Percentiles rank a stretch among this genome's conserved stretches.
Evolutionary conservation across 2,329 filamentous ascomycete species (phyloP).

Genomic region (Aspergillus alliaceus): DNA sequence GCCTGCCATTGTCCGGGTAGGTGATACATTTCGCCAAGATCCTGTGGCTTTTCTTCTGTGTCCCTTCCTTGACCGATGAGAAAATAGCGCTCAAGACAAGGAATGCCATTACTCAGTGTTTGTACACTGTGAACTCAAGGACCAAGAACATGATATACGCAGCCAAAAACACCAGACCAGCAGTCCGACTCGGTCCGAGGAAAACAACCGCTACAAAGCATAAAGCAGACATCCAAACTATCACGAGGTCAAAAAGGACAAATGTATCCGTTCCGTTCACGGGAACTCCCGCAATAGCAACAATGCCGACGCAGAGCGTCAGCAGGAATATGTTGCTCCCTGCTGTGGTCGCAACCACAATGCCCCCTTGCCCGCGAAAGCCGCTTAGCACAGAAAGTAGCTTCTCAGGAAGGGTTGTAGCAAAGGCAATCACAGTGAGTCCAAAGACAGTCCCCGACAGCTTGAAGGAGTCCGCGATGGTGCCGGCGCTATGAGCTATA

Average conservation of each 20-base stretch:
- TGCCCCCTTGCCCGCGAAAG: slow-evolving; percentile 47
- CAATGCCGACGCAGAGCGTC: slow-evolving; percentile 48
- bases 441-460: slow-evolving; percentile 51
- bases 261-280: slow-evolving; percentile 14
- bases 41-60: too few species aligned
- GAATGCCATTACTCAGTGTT: too few species aligned
- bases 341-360: slow-evolving; percentile 54
- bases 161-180: slow-evolving; percentile 29
- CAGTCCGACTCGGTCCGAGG: slow-evolving; percentile 9
- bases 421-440: slow-evolving; percentile 50
- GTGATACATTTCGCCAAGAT: too few species aligned
- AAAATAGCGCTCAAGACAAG: too few species aligned
- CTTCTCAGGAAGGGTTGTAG: slow-evolving; percentile 57
- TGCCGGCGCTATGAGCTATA: slow-evolving; percentile 46
- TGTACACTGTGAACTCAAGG: slow-evolving; percentile 32
- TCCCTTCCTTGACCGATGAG: too few species aligned
- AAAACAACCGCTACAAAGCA: slow-evolving; percentile 16
- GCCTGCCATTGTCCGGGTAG: too few species aligned
- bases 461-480: slow-evolving; percentile 41
- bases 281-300: slow-evolving; percentile 14
- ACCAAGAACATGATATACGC: slow-evolving; percentile 36
- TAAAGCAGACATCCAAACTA: slow-evolving; percentile 21
- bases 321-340: slow-evolving; percentile 58
- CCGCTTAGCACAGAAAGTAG: slow-evolving; percentile 52
- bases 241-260: slow-evolving; percentile 25